Base-by-base conservation (phyloP, 495 filamentous ascomycete genomes). In the Trypethelium eluteriae region DNA sequence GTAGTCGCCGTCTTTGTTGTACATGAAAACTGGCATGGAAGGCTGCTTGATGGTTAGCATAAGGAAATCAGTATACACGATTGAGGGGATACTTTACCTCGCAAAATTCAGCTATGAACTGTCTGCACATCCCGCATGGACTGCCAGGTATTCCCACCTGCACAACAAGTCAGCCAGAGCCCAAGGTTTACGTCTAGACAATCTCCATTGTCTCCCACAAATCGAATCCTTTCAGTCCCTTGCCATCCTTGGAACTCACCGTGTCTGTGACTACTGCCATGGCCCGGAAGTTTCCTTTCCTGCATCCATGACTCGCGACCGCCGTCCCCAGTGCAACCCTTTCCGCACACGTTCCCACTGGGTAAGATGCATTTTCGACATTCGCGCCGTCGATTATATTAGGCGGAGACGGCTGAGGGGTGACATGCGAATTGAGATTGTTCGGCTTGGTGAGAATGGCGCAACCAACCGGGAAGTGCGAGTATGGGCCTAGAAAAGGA, bases 271-370 rank as follows among this genome's bases (percentile, higher is more conserved):
- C 84, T 2, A 98, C 92, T 14, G 90, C 93, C 39, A 98, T 74
- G 14, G 93, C 94, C 70, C 85, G 88, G 79, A 96, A 93, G 64
- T 89, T 83, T 2, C 91, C 90, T 66, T 86, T 72, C 65, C 69
- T 70, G 18, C 66, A 67, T 34, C 71, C 71, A 69, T 72, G 46
- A 9, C 18, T 32, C 14, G 62, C 83, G 62, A 96, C 82, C n/a
- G 94, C 94, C 64, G 84, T 91, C 2, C 83, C 89, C 69, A 97
- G 78, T 2, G 93, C 90, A 11, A 90, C 88, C 41, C 92, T 81
- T 82, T 98, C 94, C n/a, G 94, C 94, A 74, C 94, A 98, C 0
- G 89, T 93, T 0, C 90, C 89, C 32, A 97, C 92, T 4, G 93
- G 93, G 73, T 96, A 98, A 35, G 87, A 82, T 1, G 90, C 94